Evolutionary conservation across 441 rosid genomes (phyloP), one percentile per base, ranked within the genome.

Genomic region (Brassica hybrid): DNA sequence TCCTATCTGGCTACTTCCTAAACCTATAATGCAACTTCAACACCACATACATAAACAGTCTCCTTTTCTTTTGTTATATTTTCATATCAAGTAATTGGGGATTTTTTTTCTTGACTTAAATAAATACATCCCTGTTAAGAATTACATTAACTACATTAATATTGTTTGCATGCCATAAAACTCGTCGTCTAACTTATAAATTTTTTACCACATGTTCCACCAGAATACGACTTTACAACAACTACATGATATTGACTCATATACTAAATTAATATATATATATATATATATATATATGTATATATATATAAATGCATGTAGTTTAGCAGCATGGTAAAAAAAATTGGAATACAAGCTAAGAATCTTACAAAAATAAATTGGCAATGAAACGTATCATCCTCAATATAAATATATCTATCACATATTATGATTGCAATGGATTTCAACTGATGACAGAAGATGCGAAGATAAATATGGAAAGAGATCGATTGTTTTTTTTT

Each of bases 401-500:
- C 32, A 50, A 69, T 16, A 54, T 14, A 63, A 6, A 54, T 70
- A 65, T 14, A 18, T 43, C 0, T 19, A 48, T 30, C 52, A 30
- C 19, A 72, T 6, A 45, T 65, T 36, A 72, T 72, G 70, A 41
- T 79, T 27, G 69, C 62, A 45, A 59, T 69, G 66, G 59, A 48
- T 61, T 79, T 74, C 43, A 12, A 50, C 12, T 73, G 71, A 59
- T 72, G 62, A 73, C 59, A 60, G 30, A 57, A 59, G 38, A 65
- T 73, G 67, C 67, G 57, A 23, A 73, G 72, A 76, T 84, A 54
- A 73, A 78, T 69, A 67, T 66, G 36, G 79, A 76, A 76, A 73
- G 59, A 77, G 67, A 58, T 18, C 72, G 83, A 78, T 79, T 65
- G 74, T 50, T 41, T 34, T 43, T 36, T 50, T 5, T 73, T 79